Percentiles rank a stretch among this genome's conserved stretches.
phyloP scores from a whole-genome alignment of 768 basidiomycete species.

The Naematelia aurantialba region DNA sequence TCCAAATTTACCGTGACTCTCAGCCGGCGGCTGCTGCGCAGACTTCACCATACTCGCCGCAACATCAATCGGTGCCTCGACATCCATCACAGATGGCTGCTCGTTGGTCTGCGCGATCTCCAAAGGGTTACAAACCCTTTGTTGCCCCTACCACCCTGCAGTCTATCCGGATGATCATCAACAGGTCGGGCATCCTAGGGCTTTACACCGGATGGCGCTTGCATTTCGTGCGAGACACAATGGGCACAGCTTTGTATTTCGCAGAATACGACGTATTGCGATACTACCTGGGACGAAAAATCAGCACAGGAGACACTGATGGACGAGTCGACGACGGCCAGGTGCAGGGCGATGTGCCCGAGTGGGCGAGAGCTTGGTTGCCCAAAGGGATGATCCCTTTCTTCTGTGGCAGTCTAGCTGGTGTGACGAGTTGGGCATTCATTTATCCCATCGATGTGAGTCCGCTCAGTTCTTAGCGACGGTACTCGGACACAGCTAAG shows the following conservation, averaged over 20 bases:
- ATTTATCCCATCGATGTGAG: constrained; percentile 92
- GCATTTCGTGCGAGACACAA: constrained; percentile 88
- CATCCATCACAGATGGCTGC: neutral
- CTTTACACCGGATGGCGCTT: constrained; percentile 68
- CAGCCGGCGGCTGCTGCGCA: constrained; percentile 27
- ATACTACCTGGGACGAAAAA: constrained; percentile 68
- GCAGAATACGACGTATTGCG: constrained; percentile 90
- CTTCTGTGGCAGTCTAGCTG: constrained; percentile 82
- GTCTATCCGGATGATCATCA: constrained; percentile 74
- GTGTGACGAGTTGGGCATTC: constrained; percentile 70
- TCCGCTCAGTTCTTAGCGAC: constrained; percentile 2
- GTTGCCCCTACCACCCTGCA: constrained; percentile 75
- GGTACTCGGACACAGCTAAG: neutral
- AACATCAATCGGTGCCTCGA: constrained; percentile 3
- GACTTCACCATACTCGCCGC: neutral
- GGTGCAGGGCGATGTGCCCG: constrained; percentile 45
- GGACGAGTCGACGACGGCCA: constrained; percentile 15
- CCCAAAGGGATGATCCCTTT: constrained; percentile 85
- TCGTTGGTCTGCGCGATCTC: neutral
- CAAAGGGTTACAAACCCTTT: constrained; percentile 23
- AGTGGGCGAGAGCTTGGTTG: constrained; percentile 59
- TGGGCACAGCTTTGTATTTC: constrained; percentile 87
- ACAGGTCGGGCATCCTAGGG: constrained; percentile 27
- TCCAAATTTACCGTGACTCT: constrained; percentile 71
- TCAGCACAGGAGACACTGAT: constrained; percentile 4